Base-by-base conservation (phyloP, 2,329 filamentous ascomycete genomes). In the Nothophaeocryptopus gaeumannii region DNA sequence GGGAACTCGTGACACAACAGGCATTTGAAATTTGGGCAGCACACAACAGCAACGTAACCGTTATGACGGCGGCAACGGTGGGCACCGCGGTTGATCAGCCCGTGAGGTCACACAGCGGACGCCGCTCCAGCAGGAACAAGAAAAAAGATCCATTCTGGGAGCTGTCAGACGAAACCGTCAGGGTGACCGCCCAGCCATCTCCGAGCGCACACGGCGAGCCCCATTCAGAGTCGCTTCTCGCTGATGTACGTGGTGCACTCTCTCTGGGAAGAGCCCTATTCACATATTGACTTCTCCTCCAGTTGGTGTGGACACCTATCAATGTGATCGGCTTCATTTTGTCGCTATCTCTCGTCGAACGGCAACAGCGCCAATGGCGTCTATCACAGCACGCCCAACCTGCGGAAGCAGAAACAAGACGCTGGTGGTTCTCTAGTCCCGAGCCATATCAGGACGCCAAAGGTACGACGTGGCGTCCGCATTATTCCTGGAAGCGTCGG, bases 261-360 rank as follows among this genome's bases (percentile, higher is more conserved):
- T 31, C 35, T 36, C 29, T 34, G 35, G 10, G 9, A 32, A 8
- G 10, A 31, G 5, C 10, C 15, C 16, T 13, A 16, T 33, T 34
- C 37, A 40, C 38, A 20, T 36, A 38, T 37, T 26, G 36, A 39
- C 9, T 53, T 42, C 15, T 30, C 29, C 26, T 39, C 14, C 43
- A 69, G 65, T 54, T 68, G 39, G 53, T 87, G 58, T 74, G 85
- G 69, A 84, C 82, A 0, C 83, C 85, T 7, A 58, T 87, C 54
- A 75, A 82, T 56, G 80, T 86, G 64, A 72, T 81, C 43, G 78
- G 81, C 15, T 86, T 87, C 68, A 66, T 88, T 36, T 39, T 86
- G 56, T 86, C 84, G 2, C 78, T 88, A 39, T 75, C 78, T 63
- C 67, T 85, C 44, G 76, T 87, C 37, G 83, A 87, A 70, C 70